Base-by-base conservation (phyloP, 2,329 filamentous ascomycete genomes). In the Ophiostoma piceae region DNA sequence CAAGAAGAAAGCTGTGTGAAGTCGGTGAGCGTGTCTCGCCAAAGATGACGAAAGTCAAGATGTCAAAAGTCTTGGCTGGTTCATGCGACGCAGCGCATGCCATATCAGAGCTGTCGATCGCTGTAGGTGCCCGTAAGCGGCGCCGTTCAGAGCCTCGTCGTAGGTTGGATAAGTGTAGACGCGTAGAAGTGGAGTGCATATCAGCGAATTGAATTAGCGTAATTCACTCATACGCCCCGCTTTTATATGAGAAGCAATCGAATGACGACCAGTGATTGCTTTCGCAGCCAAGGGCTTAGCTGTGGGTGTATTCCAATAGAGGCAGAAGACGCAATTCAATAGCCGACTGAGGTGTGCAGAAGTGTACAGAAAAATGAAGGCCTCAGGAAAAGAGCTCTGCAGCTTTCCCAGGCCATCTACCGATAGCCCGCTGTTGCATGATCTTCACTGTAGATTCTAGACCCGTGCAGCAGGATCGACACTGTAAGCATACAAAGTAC, bases 61-160 rank as follows among this genome's bases (percentile, higher is more conserved):
- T 60, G 57, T 62, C 57, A 35, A 57, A 54, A 57, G 51, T 12
- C 51, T 57, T 57, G 57, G 57, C 57, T 62, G 57, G 57, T 32
- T 29, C 22, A 62, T 62, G 54, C 54, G 57, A 35, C 22, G 57
- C 22, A 35, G 57, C 57, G 19, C 43, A 47, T 47, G 14, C 32
- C 14, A 57, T 57, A 57, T 22, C n/a, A 57, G n/a, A 12, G 51
- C 16, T 14, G 57, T 11, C 57, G 57, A 62, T 62, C 57, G 26
- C 57, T 62, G 57, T 62, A 62, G 51, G 51, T 19, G 26, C 57
- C 57, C 26, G 14, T 62, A 32, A 32, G 57, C 11, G 26, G 57
- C 26, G 35, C 35, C 35, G 35, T 35, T 35, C 35, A 35, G 35
- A 35, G 35, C 35, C 35, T 35, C 35, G 35, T 35, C 35, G 35